A percentile compares a stretch with the other conserved stretches of the same genome.
Conservation (phyloP, 2,329 filamentous ascomycete species). For the Parascedosporium putredinis region DNA sequence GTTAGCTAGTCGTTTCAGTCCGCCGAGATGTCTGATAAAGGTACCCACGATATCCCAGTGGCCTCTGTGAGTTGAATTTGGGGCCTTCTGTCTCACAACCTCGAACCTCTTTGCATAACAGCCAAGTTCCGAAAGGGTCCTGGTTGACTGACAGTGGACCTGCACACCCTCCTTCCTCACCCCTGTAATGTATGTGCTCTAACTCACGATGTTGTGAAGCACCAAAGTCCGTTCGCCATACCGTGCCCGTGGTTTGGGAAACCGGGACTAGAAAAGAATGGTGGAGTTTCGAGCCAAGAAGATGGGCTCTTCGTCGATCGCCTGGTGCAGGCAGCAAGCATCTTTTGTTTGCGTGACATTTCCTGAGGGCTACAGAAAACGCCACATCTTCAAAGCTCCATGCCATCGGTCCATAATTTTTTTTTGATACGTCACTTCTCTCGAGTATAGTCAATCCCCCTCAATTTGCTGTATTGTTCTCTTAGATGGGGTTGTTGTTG, state of each 20-base stretch:
- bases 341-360: background rate
- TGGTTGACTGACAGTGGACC: too few species aligned
- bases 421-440: background rate
- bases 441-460: too few species aligned
- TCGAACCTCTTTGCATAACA: too few species aligned
- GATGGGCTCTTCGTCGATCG: background rate
- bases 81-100: too few species aligned
- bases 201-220: background rate
- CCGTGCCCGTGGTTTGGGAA: constrained; percentile 2
- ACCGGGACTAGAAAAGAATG: background rate
- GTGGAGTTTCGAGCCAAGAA: background rate
- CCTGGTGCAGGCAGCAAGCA: background rate
- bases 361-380: background rate
- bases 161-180: too few species aligned
- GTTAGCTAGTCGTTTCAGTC: too few species aligned
- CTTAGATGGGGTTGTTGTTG: too few species aligned
- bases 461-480: too few species aligned
- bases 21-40: too few species aligned
- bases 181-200: background rate
- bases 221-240: background rate
- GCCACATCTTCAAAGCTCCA: background rate
- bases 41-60: too few species aligned
- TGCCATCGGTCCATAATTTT: background rate
- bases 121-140: too few species aligned
- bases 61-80: too few species aligned